Conservation (phyloP, 768 basidiomycete genomes). For the Tephrocybe sp. region DNA sequence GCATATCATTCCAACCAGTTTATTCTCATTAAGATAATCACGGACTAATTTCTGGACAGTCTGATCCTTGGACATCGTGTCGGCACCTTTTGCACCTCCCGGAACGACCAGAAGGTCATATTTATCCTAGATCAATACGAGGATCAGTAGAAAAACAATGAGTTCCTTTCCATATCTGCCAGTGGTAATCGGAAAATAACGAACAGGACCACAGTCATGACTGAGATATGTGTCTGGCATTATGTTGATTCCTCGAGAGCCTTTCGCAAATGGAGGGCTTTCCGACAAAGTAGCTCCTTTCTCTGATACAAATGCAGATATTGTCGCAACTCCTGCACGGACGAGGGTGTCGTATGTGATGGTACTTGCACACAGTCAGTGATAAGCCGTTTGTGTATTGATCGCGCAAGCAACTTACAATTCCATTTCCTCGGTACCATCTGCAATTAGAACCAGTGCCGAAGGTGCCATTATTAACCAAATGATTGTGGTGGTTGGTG, state of each 20-base stretch:
- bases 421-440: slow-evolving; percentile 89
- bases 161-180: too few relatives aligned
- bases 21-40: slow-evolving; percentile 49
- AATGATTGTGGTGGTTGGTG: background rate
- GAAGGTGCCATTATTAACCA: slow-evolving; percentile 41
- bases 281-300: slow-evolving; percentile 22
- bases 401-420: slow-evolving; percentile 51
- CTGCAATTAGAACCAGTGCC: slow-evolving; percentile 71
- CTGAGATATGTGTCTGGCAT: slow-evolving; percentile 61
- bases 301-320: slow-evolving; percentile 62
- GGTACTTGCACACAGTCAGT: slow-evolving; percentile 45
- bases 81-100: slow-evolving; percentile 76
- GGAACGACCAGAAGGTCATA: slow-evolving; percentile 74
- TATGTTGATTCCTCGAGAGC: slow-evolving; percentile 74
- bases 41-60: slow-evolving; percentile 63
- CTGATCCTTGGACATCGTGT: slow-evolving; percentile 59
- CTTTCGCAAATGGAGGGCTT: slow-evolving; percentile 49
- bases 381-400: background rate
- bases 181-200: slow-evolving; percentile 14
- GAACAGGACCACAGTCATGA: slow-evolving; percentile 45
- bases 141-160: background rate
- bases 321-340: slow-evolving; percentile 64
- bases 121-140: slow-evolving; percentile 40
- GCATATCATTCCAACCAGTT: slow-evolving; percentile 81
- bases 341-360: slow-evolving; percentile 82